Evolutionary conservation across 2,329 filamentous ascomycete genomes (phyloP).

Genomic region (Lizonia empirigonia): DNA sequence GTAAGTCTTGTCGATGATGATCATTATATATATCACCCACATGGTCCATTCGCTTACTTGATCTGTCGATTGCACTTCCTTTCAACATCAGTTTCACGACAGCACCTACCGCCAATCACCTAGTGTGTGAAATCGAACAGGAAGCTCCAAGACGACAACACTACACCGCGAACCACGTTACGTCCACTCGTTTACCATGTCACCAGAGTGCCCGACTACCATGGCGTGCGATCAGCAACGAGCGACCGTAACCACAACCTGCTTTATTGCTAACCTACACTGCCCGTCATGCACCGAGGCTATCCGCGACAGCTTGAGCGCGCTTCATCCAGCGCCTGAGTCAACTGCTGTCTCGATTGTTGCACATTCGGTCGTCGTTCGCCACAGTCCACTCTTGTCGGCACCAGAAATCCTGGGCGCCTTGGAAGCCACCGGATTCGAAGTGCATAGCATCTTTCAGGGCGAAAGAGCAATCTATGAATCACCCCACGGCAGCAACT

Average conservation of each 20-base stretch:
- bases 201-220: slow-evolving; percentile 14
- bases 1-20: background rate
- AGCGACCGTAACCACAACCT: slow-evolving; percentile 56
- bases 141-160: slow-evolving; percentile 12
- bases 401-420: slow-evolving; percentile 51
- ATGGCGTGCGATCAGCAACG: slow-evolving; percentile 20
- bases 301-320: slow-evolving; percentile 64
- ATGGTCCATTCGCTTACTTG: background rate
- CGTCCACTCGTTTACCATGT: slow-evolving; percentile 18
- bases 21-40: background rate
- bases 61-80: background rate
- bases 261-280: slow-evolving; percentile 76
- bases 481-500: slow-evolving; percentile 23
- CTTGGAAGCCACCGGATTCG: slow-evolving; percentile 64
- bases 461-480: slow-evolving; percentile 26
- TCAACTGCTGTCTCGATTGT: slow-evolving; percentile 74
- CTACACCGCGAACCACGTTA: slow-evolving; percentile 21
- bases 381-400: slow-evolving; percentile 55
- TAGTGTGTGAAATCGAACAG: background rate
- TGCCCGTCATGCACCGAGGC: slow-evolving; percentile 74
- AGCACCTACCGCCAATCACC: slow-evolving; percentile 1
- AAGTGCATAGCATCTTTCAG: slow-evolving; percentile 58
- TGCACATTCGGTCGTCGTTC: slow-evolving; percentile 69
- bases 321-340: slow-evolving; percentile 54
- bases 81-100: background rate